These are phyloP conservation scores for Asterochloris sp. DNA, from an alignment of 139 green algal genomes.

Conservation along the genomic window DNA sequence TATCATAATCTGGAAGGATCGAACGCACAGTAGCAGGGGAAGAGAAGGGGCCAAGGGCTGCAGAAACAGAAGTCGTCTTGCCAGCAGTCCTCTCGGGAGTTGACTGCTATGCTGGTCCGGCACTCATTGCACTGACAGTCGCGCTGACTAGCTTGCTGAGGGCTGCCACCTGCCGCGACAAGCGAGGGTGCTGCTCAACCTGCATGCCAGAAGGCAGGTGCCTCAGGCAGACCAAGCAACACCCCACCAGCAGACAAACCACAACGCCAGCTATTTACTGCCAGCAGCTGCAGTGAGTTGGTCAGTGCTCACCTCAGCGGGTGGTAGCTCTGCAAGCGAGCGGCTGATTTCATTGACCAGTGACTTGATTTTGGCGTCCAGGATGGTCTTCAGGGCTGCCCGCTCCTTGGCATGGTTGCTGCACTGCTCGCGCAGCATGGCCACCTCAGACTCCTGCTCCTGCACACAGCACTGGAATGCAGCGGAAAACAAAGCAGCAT, in stretches of 20 bases:
- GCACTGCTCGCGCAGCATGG: constrained; percentile 28
- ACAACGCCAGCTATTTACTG: background rate
- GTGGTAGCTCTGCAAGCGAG: constrained; percentile 32
- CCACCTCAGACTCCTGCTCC: constrained; percentile 20
- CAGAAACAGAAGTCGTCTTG: too few relatives aligned
- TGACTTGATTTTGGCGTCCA: constrained; percentile 66
- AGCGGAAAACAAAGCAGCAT: too few relatives aligned
- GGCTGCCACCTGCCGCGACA: constrained; percentile 27
- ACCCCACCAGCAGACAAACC: background rate
- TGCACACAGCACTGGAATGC: background rate
- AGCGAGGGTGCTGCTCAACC: constrained; percentile 1
- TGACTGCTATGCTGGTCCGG: background rate
- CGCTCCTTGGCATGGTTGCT: constrained; percentile 55
- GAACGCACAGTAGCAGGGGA: too few relatives aligned
- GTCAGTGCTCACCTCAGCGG: constrained; percentile 13
- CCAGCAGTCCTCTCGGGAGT: too few relatives aligned
- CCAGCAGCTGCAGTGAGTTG: background rate
- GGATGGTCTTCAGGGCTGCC: constrained; percentile 71
- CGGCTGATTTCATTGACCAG: constrained; percentile 52
- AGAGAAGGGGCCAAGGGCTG: too few relatives aligned
- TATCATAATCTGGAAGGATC: too few relatives aligned
- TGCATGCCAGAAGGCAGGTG: background rate
- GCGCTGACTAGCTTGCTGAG: constrained; percentile 49
- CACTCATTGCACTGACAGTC: constrained; percentile 58
- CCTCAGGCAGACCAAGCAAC: background rate